Evolutionary conservation across 345 rosid species (phyloP).

Genomic region (Euclidium syriacum): DNA sequence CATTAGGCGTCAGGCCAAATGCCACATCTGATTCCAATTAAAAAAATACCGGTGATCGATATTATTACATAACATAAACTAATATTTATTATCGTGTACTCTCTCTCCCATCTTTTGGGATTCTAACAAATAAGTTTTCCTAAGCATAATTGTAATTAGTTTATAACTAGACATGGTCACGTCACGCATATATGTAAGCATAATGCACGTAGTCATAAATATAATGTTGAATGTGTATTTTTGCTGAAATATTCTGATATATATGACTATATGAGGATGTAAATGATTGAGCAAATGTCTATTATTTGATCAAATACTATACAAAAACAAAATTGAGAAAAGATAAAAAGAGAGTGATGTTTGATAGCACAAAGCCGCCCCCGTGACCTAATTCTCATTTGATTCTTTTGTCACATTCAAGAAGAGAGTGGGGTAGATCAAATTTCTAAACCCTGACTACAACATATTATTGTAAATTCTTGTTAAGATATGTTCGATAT

Average conservation of each 20-base stretch:
- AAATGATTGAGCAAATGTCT: conserved; percentile 30
- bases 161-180: neutral
- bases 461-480: conserved; percentile 33
- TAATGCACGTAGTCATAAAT: neutral
- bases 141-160: neutral
- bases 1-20: neutral
- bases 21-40: neutral
- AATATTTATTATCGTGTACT: neutral
- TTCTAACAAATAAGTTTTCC: neutral
- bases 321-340: neutral
- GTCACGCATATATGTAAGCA: neutral
- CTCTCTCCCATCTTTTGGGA: conserved; percentile 17
- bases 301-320: conserved; percentile 31
- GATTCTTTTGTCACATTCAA: conserved; percentile 36
- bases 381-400: conserved; percentile 35
- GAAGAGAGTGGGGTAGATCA: conserved; percentile 31
- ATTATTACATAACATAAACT: neutral
- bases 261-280: conserved; percentile 18
- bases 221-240: neutral
- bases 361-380: conserved; percentile 38
- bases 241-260: conserved; percentile 4
- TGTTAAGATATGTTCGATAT: conserved; percentile 21
- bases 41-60: neutral
- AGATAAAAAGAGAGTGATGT: neutral
- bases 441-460: conserved; percentile 35